Base-by-base conservation (phyloP, 2,329 filamentous ascomycete species). In the Magnaporthiopsis rhizophila region DNA sequence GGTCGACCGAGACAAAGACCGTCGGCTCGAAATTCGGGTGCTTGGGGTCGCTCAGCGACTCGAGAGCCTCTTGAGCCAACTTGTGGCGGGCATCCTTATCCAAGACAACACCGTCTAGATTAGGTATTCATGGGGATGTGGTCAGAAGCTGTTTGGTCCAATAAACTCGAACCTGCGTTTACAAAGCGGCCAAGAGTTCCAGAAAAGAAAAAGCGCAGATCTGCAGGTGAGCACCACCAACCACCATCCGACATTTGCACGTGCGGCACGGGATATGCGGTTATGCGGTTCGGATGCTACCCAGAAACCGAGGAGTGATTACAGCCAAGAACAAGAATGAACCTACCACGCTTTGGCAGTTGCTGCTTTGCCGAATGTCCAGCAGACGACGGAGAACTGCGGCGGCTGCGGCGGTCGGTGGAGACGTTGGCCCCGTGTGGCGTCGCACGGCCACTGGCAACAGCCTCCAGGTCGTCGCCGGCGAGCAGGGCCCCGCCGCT, bases 11-110 rank as follows among this genome's bases (percentile, higher is more conserved):
- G 7, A 74, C 77, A 68, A 83, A 74, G 56, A 83, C 76, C 3
- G 77, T 78, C 4, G 80, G 79, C 69, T 82, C 79, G 66, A 82
- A 83, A 8, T 72, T 70, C 59, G 71, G 58, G 67, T 74, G 73
- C 13, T 65, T 62, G 3, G 79, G 78, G 69, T 82, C 72, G 66
- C 80, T 80, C 65, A 78, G 71, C 34, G 74, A 76, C 64, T 73
- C 74, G 66, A 83, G 75, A 34, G 69, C 69, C 28, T 71, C 71
- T 7, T 80, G 73, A 15, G 74, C 72, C 15, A 66, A 67, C 30
- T 71, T 71, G 63, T 77, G 71, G 50, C 70, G 68, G 15, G 28
- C 65, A 64, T 64, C 66, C 28, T 59, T 66, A 65, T 66, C 65
- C 45, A 28, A 24, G 21, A 53, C 45, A 24, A 11, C 45, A 53